Conservation (phyloP, 192 early-diverging fungal genomes). For the Neocallimastix lanati region DNA sequence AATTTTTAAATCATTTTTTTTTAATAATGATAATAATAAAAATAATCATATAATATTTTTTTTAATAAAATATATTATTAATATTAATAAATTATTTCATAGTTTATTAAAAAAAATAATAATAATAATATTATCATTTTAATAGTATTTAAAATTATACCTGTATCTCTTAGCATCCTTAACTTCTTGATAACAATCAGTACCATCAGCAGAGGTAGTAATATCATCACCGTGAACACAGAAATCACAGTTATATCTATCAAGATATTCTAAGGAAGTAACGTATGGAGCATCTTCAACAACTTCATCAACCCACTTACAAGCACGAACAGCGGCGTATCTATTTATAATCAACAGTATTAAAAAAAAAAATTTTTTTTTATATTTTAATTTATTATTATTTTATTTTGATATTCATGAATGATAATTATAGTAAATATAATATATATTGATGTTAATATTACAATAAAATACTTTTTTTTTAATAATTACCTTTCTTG, state of each 20-base stretch:
- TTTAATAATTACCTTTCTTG: constrained; percentile 70
- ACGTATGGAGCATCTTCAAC: constrained; percentile 83
- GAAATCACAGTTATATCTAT: constrained; percentile 77
- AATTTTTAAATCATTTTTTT: no score
- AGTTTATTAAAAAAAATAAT: no score
- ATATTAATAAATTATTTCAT: no score
- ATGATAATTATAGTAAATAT: no score
- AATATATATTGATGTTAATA: no score
- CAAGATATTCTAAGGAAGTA: constrained; percentile 68
- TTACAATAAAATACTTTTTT: no score
- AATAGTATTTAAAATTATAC: background rate
- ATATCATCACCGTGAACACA: constrained; percentile 96
- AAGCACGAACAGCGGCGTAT: constrained; percentile 83
- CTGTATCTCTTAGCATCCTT: constrained; percentile 88
- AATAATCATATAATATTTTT: no score
- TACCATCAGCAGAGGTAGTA: constrained; percentile 86
- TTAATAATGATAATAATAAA: no score
- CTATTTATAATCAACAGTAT: constrained; percentile 12
- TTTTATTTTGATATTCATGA: no score
- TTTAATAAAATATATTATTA: no score
- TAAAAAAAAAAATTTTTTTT: no score
- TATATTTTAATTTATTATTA: no score
- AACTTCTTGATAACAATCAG: constrained; percentile 88
- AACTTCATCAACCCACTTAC: constrained; percentile 92
- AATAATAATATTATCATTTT: background rate